These are phyloP conservation scores for Spirogloea muscicola DNA, from an alignment of 139 green algal species.

Conservation along the genomic window DNA sequence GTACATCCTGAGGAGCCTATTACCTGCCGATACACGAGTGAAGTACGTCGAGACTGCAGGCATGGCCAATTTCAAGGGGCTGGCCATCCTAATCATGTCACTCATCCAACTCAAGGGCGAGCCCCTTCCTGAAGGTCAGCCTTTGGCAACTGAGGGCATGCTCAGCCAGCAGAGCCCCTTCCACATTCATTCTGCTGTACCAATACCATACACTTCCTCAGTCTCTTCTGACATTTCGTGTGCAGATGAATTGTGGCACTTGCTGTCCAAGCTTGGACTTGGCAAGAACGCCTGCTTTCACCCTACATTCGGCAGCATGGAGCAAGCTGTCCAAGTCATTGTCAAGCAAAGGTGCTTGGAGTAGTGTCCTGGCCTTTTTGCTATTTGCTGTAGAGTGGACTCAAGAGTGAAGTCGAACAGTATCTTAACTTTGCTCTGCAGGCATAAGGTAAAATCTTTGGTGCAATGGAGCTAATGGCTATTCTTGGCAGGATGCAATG, in stretches of 20 bases:
- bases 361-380: too few relatives aligned
- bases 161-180: too few relatives aligned
- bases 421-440: too few relatives aligned
- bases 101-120: conserved; percentile 27
- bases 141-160: too few relatives aligned
- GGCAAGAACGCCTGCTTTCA: conserved; percentile 11
- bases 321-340: conserved; percentile 2
- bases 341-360: conserved; percentile 28
- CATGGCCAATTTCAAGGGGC: neutral
- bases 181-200: too few relatives aligned
- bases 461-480: too few relatives aligned
- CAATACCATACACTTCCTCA: too few relatives aligned
- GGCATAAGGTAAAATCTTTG: too few relatives aligned
- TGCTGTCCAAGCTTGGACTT: conserved; percentile 23
- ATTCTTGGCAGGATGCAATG: too few relatives aligned
- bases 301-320: conserved; percentile 35
- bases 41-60: conserved; percentile 28
- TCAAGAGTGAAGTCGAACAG: too few relatives aligned
- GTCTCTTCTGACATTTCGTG: too few relatives aligned
- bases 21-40: conserved; percentile 11
- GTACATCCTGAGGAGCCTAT: conserved; percentile 34
- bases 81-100: conserved; percentile 15
- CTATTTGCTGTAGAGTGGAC: too few relatives aligned
- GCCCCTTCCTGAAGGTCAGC: conserved; percentile 23
- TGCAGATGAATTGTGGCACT: conserved; percentile 14